These are phyloP conservation scores for Candida sanyaensis DNA, from an alignment of 1,139 yeast genomes.

Conservation along the genomic window DNA sequence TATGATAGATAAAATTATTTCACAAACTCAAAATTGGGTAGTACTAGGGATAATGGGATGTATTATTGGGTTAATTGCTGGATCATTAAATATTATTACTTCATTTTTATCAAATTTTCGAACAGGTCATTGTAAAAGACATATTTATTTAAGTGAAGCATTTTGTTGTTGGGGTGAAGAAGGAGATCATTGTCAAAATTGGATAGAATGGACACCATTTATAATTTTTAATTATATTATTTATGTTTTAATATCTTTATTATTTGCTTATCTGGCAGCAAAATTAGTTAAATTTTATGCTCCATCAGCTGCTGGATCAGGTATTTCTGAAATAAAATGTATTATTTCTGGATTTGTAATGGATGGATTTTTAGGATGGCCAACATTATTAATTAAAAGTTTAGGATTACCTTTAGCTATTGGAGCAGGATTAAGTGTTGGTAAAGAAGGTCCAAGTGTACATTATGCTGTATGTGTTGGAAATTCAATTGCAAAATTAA, in stretches of 20 bases:
- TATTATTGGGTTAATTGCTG: slow-evolving; percentile 80
- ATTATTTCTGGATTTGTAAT: slow-evolving; percentile 89
- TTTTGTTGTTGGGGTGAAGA: slow-evolving; percentile 81
- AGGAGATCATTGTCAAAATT: slow-evolving; percentile 48
- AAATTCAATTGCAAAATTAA: slow-evolving; percentile 58
- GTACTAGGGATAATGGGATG: slow-evolving; percentile 76
- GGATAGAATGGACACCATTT: slow-evolving; percentile 57
- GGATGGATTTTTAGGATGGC: slow-evolving; percentile 73
- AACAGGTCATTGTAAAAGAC: slow-evolving; percentile 71
- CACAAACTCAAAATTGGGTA: slow-evolving; percentile 70
- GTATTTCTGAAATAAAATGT: slow-evolving; percentile 94
- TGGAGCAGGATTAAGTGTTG: slow-evolving; percentile 77
- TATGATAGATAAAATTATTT: slow-evolving; percentile 29
- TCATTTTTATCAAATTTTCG: slow-evolving; percentile 83
- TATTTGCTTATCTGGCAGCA: slow-evolving; percentile 68
- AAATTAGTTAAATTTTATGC: slow-evolving; percentile 69
- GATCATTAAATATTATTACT: slow-evolving; percentile 74
- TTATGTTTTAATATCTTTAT: slow-evolving; percentile 60
- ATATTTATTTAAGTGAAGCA: slow-evolving; percentile 68
- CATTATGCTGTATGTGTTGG: slow-evolving; percentile 88
- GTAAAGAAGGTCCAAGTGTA: slow-evolving; percentile 86
- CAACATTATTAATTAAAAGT: slow-evolving; percentile 74
- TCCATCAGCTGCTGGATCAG: slow-evolving; percentile 95
- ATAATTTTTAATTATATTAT: slow-evolving; percentile 52
- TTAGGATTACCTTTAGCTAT: slow-evolving; percentile 85